These are phyloP conservation scores for Syzygium syzygioides DNA, from an alignment of 441 rosid genomes.

Conservation along the genomic window DNA sequence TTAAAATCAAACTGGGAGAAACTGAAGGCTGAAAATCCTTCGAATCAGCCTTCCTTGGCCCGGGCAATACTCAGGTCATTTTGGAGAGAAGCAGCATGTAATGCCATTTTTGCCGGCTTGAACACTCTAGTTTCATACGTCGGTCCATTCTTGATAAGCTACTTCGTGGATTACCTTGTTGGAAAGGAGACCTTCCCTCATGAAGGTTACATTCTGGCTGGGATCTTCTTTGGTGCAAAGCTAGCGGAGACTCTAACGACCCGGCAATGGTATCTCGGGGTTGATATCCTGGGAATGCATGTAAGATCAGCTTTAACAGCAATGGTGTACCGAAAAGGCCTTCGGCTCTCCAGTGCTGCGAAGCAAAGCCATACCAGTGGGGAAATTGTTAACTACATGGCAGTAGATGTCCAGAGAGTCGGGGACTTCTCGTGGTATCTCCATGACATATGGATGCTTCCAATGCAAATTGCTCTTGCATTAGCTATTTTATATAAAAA, in stretches of 20 bases:
- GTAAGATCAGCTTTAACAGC: slow-evolving; percentile 98
- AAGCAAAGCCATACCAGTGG: slow-evolving; percentile 94
- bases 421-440: slow-evolving; percentile 99
- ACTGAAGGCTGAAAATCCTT: slow-evolving; percentile 57
- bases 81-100: slow-evolving; percentile 96
- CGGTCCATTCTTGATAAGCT: slow-evolving; percentile 94
- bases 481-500: slow-evolving; percentile 90
- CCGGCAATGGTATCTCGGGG: slow-evolving; percentile 99
- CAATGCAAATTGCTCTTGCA: slow-evolving; percentile 92
- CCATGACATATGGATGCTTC: slow-evolving; percentile 99
- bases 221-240: slow-evolving; percentile 85
- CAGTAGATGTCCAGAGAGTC: slow-evolving; percentile 95
- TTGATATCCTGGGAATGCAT: slow-evolving; percentile 98
- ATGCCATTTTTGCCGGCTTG: slow-evolving; percentile 88
- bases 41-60: slow-evolving; percentile 77
- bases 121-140: slow-evolving; percentile 94
- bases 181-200: slow-evolving; percentile 80
- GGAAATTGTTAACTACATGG: slow-evolving; percentile 98
- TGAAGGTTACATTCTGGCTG: slow-evolving; percentile 95
- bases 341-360: slow-evolving; percentile 79
- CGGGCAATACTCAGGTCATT: slow-evolving; percentile 85
- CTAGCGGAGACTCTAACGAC: slow-evolving; percentile 88
- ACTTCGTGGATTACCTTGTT: slow-evolving; percentile 93
- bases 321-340: slow-evolving; percentile 89
- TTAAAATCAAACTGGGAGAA: slow-evolving; percentile 94